Percentiles rank a stretch among this genome's conserved stretches.
Evolutionary conservation across 345 rosid species (phyloP).

Genomic region (Rhodamnia rubescens): DNA sequence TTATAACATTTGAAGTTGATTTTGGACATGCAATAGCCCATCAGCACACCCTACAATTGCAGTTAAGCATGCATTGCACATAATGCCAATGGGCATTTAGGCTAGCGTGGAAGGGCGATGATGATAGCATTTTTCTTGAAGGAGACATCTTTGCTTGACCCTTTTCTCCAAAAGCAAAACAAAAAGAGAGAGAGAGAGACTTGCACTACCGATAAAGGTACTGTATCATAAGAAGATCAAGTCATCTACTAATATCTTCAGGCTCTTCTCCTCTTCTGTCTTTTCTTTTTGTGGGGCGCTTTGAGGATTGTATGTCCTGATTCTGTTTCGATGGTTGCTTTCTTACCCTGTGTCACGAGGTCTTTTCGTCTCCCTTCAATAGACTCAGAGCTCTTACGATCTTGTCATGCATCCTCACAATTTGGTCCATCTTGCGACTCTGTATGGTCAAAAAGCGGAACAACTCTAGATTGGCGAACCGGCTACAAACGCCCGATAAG

Average conservation of each 20-base stretch:
- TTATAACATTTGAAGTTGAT: background rate
- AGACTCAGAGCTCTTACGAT: background rate
- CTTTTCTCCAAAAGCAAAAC: background rate
- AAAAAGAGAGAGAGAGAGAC: background rate
- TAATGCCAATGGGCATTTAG: background rate
- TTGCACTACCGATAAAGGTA: constrained; percentile 58
- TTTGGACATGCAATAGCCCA: too few species aligned
- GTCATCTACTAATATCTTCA: background rate
- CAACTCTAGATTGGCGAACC: background rate
- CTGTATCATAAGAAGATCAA: background rate
- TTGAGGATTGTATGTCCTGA: background rate
- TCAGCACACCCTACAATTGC: too few species aligned
- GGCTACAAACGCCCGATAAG: background rate
- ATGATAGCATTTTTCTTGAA: background rate
- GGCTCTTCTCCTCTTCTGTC: too few species aligned
- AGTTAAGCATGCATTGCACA: background rate
- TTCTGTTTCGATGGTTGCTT: background rate
- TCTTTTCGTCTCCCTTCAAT: background rate
- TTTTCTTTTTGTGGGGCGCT: too few species aligned
- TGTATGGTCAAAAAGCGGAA: background rate
- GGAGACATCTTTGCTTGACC: background rate
- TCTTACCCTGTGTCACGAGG: background rate
- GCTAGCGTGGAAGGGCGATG: background rate
- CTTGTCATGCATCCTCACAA: background rate
- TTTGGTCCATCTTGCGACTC: background rate